Conservation (phyloP, 2,329 filamentous ascomycete genomes). For the Colletotrichum limetticola region DNA sequence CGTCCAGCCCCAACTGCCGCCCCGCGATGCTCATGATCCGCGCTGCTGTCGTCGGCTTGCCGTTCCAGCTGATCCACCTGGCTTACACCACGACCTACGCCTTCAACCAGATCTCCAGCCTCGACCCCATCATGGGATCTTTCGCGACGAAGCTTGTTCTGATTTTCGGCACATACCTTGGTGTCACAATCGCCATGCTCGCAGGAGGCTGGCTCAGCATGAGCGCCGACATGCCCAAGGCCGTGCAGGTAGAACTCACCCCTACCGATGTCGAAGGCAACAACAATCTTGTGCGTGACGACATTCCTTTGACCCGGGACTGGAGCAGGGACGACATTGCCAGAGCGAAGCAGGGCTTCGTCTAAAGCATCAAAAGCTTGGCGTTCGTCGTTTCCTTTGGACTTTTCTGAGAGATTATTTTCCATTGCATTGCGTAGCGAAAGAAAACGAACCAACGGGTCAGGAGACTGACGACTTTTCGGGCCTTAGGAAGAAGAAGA, state of each 20-base stretch:
- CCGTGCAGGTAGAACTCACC: constrained; percentile 7
- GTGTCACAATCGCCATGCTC: constrained; percentile 18
- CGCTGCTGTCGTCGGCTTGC: constrained; percentile 33
- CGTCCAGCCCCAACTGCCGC: constrained; percentile 30
- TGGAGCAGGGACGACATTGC: constrained; percentile 6
- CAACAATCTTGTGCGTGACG: constrained; percentile 21
- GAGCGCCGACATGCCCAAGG: constrained; percentile 9
- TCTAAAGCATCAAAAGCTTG: background rate
- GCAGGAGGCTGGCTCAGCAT: constrained; percentile 34
- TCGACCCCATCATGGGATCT: constrained; percentile 38
- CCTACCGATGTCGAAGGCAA: constrained; percentile 6
- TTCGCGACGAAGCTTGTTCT: constrained; percentile 39
- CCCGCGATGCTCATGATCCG: constrained; percentile 36
- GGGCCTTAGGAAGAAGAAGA: constrained; percentile 24
- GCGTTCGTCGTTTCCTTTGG: background rate
- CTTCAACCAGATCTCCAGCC: constrained; percentile 32
- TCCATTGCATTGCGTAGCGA: background rate
- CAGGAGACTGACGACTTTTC: constrained; percentile 19
- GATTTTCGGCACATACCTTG: constrained; percentile 36
- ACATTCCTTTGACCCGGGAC: constrained; percentile 12
- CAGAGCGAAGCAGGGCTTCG: constrained; percentile 20
- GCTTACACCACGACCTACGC: constrained; percentile 39
- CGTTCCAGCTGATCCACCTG: constrained; percentile 38
- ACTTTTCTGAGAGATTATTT: background rate
- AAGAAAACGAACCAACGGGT: background rate